phyloP scores from a whole-genome alignment of 768 basidiomycete genomes.

The Pleurotus giganteus region DNA sequence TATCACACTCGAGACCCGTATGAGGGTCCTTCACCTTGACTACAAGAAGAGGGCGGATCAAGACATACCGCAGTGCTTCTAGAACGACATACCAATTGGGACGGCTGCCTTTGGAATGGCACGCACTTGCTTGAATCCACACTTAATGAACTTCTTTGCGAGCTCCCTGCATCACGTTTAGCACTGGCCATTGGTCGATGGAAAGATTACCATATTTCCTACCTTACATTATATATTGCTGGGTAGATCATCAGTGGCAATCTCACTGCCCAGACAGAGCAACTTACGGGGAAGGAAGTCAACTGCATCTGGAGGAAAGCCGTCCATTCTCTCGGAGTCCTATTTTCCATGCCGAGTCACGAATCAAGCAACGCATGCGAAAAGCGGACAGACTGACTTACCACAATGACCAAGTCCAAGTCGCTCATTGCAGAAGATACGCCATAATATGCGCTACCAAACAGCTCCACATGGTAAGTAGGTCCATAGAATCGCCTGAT shows the following conservation, averaged over 20 bases:
- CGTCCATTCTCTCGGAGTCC: conserved; percentile 29
- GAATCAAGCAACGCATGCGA: background rate
- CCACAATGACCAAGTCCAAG: conserved; percentile 18
- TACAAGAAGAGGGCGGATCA: conserved; percentile 18
- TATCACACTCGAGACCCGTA: conserved; percentile 44
- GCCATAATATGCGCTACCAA: conserved; percentile 20
- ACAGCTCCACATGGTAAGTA: conserved; percentile 15
- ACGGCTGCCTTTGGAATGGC: conserved; percentile 34
- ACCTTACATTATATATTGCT: conserved; percentile 30
- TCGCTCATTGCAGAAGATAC: conserved; percentile 18
- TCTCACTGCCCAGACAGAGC: conserved; percentile 2
- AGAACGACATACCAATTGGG: conserved; percentile 37
- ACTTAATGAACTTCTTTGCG: conserved; percentile 22
- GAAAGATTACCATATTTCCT: background rate
- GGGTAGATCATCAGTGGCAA: background rate
- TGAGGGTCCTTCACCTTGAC: conserved; percentile 51
- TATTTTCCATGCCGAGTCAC: conserved; percentile 13
- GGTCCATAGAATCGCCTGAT: conserved; percentile 12
- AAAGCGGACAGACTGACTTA: conserved; percentile 1
- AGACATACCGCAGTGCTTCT: conserved; percentile 2
- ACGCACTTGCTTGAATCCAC: conserved; percentile 31
- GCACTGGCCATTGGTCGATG: background rate
- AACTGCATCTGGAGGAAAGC: conserved; percentile 23
- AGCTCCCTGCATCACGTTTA: conserved; percentile 25
- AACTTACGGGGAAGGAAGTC: conserved; percentile 26